Evolutionary conservation across 257 asterid genomes (phyloP).

Genomic region (Nicotiana attenuata): DNA sequence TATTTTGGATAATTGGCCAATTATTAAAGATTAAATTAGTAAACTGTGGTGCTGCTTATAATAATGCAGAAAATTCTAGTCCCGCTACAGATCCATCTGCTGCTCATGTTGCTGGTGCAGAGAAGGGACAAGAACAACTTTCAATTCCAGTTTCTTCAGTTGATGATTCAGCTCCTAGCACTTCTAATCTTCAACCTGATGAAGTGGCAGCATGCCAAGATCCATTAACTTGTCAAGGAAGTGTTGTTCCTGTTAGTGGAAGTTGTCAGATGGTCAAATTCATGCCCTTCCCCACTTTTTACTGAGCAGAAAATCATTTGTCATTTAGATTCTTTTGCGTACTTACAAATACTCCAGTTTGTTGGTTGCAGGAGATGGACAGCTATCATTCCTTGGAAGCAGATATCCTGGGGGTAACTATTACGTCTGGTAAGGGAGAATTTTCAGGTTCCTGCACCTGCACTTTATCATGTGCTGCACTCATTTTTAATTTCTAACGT

Average conservation of each 20-base stretch:
- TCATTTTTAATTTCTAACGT: constrained; percentile 10
- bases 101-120: constrained; percentile 14
- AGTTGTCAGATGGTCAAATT: constrained; percentile 12
- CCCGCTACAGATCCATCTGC: constrained; percentile 34
- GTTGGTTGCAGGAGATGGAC: constrained; percentile 45
- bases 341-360: background rate
- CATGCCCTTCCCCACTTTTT: background rate
- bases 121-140: constrained; percentile 22
- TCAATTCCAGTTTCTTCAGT: constrained; percentile 20
- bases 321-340: background rate
- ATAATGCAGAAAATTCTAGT: constrained; percentile 21
- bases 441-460: constrained; percentile 6
- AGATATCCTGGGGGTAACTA: constrained; percentile 30
- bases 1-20: background rate
- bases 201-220: constrained; percentile 30
- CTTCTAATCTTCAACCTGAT: constrained; percentile 23
- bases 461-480: background rate
- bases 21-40: constrained; percentile 4
- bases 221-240: constrained; percentile 31
- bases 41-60: constrained; percentile 14
- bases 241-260: constrained; percentile 32
- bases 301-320: background rate
- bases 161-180: constrained; percentile 24
- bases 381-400: constrained; percentile 28
- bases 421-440: constrained; percentile 40